A percentile compares a stretch with the other conserved stretches of the same genome.
phyloP scores from a whole-genome alignment of 208 protist species.

The Leishmania tropica region DNA sequence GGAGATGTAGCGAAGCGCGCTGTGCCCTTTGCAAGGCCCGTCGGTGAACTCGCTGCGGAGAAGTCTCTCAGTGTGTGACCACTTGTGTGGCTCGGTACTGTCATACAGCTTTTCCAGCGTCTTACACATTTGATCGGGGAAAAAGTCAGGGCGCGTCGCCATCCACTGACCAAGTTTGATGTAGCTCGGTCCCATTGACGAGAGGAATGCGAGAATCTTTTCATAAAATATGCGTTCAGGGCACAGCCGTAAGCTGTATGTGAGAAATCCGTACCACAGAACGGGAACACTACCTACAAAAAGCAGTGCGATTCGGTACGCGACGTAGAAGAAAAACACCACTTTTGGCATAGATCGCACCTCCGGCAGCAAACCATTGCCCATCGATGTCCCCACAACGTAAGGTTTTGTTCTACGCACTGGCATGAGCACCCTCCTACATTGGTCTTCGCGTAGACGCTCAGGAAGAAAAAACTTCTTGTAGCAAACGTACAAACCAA shows the following conservation, averaged over 20 bases:
- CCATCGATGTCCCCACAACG: slow-evolving; percentile 44
- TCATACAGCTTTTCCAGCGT: slow-evolving; percentile 78
- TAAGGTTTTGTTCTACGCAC: slow-evolving; percentile 56
- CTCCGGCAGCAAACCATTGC: slow-evolving; percentile 29
- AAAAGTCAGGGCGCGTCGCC: slow-evolving; percentile 91
- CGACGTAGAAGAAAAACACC: slow-evolving; percentile 40
- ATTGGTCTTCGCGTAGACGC: slow-evolving; percentile 16
- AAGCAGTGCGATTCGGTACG: slow-evolving; percentile 42
- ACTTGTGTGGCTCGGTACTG: slow-evolving; percentile 63
- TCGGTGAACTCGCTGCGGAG: slow-evolving; percentile 40
- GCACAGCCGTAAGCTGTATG: slow-evolving; percentile 58
- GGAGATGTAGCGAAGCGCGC: slow-evolving; percentile 61
- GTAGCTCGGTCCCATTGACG: slow-evolving; percentile 87
- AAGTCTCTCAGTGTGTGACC: slow-evolving; percentile 77
- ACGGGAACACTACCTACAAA: slow-evolving; percentile 45
- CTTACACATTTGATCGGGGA: slow-evolving; percentile 74
- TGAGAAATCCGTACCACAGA: slow-evolving; percentile 59
- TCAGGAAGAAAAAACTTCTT: slow-evolving; percentile 41
- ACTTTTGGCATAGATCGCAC: slow-evolving; percentile 30
- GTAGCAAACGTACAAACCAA: slow-evolving; percentile 60
- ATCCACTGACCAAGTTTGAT: slow-evolving; percentile 96
- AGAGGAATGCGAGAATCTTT: slow-evolving; percentile 57
- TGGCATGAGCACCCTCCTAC: slow-evolving; percentile 30
- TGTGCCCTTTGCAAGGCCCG: slow-evolving; percentile 28
- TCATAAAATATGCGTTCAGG: slow-evolving; percentile 53